Evolutionary conservation across 805 yeast genomes (phyloP), one percentile per base, ranked within the genome.

Genomic region (Pichia deserticola): DNA sequence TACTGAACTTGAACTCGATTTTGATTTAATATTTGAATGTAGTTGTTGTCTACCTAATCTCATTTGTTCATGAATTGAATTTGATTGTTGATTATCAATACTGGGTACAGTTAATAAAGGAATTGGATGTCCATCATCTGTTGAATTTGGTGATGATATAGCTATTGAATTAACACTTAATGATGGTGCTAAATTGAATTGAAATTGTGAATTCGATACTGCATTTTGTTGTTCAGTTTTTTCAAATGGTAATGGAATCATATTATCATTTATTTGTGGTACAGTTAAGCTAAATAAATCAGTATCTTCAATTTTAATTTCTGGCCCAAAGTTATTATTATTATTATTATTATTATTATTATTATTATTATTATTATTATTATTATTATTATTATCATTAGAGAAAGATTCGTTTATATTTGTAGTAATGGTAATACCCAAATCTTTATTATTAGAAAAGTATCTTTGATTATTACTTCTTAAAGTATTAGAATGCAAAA

Each of bases 11-110:
- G 43, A 39, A 13, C 48, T 30, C 35, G 43, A 39, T 8, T 25
- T 40, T 28, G 48, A 34, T 33, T 15, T 55, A 32, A 69, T 58
- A 10, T 56, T 59, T 8, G 62, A 62, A 29, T 55, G 62, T 36
- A 62, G 66, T 45, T 65, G 57, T 52, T 66, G 72, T 36, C 78
- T 54, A 51, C 77, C 79, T 32, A 70, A 53, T 54, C 69, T 63
- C 64, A 72, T 69, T 3, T 57, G 48, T 39, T 51, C 32, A 7
- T 30, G 32, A 30, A 9, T 7, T 30, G 32, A 30, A 30, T 6
- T 7, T 30, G 32, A 30, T 9, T 7, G 9, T 30, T 60, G 63
- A 3, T 52, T 40, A n/a, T 63, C 54, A 32, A 65, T 71, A 47
- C 67, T 65, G 1, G 62, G 64, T 8, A 60, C 53, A 3, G 64